Evolutionary conservation across 1,139 yeast species (phyloP), one percentile per base, ranked within the genome.

Genomic region (Geotrichum phurueaensis): DNA sequence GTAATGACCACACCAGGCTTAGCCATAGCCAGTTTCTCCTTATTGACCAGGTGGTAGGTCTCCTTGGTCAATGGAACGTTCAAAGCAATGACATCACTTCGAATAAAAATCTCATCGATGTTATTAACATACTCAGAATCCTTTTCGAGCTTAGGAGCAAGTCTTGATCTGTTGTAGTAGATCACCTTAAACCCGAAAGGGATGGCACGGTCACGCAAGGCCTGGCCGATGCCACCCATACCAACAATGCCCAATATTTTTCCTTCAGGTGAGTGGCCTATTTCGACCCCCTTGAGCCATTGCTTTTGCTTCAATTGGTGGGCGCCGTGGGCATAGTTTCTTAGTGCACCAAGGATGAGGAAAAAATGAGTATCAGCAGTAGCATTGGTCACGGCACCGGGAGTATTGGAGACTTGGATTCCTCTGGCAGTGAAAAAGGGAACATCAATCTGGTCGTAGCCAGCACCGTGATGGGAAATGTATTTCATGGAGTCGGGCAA

Each of bases 381-480:
- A 22, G 92, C 88, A 7, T 80, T 85, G 66, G 84, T 87, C 7
- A 86, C 92, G 1, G 89, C 83, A 1, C 76, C 76, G 1, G 91
- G 88, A 31, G 86, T 85, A 70, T 86, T 85, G 15, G 88, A 81
- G 20, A 86, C 74, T 71, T 84, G 87, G 61, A 87, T 81, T 31
- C 80, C 80, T 48, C 77, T 73, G 18, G 73, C 75, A 15, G 81
- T 76, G 66, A 81, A 79, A 20, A 83, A 79, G 27, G 75, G 76
- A 23, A 81, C 79, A 64, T 84, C 84, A 57, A 84, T 75, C 49
- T 68, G 61, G 71, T 94, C 98, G 73, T 94, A 94, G 6, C 99
- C 98, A 0, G 99, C 99, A 61, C 98, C 97, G 67, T 83, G 80
- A 74, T 90, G 96, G 67, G 88, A 79, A 25, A 94, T 78, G n/a